A percentile compares a stretch with the other conserved stretches of the same genome.
phyloP scores from a whole-genome alignment of 768 basidiomycete genomes.

The Udeniomyces megalosporus region DNA sequence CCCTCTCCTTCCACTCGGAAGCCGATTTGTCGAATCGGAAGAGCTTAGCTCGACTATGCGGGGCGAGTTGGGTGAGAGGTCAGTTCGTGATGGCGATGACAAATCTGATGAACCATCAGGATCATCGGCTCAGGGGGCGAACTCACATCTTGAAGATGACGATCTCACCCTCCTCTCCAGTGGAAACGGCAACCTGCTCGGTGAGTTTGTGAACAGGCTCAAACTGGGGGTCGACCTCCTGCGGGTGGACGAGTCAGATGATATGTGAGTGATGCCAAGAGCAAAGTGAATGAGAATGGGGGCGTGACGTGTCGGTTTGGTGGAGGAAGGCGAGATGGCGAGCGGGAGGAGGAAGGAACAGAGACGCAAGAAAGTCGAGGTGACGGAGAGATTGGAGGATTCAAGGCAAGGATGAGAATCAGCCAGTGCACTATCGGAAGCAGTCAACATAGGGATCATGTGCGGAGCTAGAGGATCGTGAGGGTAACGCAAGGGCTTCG shows the following conservation, averaged over 20 bases:
- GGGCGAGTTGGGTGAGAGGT: neutral
- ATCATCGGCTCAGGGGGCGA: neutral
- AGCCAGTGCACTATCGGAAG: no score
- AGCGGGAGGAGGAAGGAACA: neutral
- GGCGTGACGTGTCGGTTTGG: neutral
- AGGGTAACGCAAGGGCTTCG: no score
- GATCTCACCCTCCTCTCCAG: slow-evolving; percentile 84
- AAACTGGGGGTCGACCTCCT: slow-evolving; percentile 77
- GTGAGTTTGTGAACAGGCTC: slow-evolving; percentile 95
- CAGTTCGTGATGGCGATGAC: neutral
- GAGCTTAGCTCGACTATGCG: slow-evolving; percentile 82
- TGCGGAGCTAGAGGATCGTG: no score
- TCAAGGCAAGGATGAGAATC: no score
- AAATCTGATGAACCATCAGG: neutral
- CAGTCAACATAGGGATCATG: no score
- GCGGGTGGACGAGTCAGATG: neutral
- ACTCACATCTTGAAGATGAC: slow-evolving; percentile 75
- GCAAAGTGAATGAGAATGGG: neutral
- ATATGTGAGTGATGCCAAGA: neutral
- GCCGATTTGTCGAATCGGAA: slow-evolving; percentile 72
- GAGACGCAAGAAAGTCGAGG: neutral
- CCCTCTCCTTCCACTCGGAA: slow-evolving; percentile 94
- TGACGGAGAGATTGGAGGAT: neutral
- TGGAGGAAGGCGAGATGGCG: neutral
- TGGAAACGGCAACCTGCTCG: slow-evolving; percentile 88